These are phyloP conservation scores for Inga laurina DNA, from an alignment of 306 rosid genomes.

Conservation along the genomic window DNA sequence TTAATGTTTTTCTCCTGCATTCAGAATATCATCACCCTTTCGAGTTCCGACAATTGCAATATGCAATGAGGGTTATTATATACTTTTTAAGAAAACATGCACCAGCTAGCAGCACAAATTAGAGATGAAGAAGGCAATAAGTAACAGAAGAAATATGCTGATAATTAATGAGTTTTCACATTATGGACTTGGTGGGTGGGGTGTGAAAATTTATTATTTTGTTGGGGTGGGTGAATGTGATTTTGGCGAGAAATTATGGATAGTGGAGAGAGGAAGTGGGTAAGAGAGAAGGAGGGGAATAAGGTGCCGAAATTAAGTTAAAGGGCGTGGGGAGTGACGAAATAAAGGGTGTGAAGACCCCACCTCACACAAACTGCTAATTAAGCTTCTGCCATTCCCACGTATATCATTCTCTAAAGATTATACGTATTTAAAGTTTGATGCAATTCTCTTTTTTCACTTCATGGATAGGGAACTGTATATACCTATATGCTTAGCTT, in stretches of 20 bases:
- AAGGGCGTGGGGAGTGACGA: neutral
- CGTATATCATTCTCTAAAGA: neutral
- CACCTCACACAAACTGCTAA: neutral
- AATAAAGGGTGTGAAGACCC: slow-evolving; percentile 4
- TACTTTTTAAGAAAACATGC: no score
- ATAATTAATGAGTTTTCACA: neutral
- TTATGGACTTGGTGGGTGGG: neutral
- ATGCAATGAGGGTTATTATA: neutral
- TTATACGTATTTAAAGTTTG: no score
- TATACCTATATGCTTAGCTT: no score
- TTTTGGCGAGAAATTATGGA: neutral
- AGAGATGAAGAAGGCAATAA: neutral
- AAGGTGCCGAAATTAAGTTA: neutral
- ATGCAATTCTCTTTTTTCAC: no score
- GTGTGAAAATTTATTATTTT: neutral
- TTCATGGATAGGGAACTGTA: no score
- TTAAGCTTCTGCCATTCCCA: slow-evolving; percentile 6
- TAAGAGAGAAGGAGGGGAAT: neutral
- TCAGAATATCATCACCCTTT: neutral
- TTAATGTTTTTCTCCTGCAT: neutral
- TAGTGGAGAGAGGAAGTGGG: neutral
- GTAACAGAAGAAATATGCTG: neutral
- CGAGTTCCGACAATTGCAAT: neutral
- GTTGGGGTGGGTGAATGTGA: neutral
- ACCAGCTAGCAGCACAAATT: neutral